Evolutionary conservation across 2,329 filamentous ascomycete genomes (phyloP).

Genomic region (Monilinia laxa): DNA sequence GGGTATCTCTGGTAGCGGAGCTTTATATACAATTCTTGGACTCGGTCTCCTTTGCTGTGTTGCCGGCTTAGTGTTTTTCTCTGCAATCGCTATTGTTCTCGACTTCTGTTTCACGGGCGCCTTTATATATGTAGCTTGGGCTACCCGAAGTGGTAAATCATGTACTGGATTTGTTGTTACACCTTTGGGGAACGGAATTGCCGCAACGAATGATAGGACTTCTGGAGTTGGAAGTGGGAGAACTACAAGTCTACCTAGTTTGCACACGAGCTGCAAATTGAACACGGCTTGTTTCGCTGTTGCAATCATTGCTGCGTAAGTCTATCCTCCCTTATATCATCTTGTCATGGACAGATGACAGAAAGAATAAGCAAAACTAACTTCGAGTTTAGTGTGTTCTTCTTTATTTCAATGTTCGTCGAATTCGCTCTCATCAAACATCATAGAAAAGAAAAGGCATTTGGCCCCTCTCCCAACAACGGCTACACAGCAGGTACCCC

Average conservation of each 20-base stretch:
- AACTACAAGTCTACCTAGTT: conserved; percentile 43
- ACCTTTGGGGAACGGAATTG: conserved; percentile 65
- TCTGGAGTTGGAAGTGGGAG: conserved; percentile 50
- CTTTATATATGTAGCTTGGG: conserved; percentile 78
- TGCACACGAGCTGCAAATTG: conserved; percentile 67
- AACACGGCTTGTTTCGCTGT: conserved; percentile 77
- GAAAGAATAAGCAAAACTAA: conserved; percentile 14
- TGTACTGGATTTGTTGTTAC: conserved; percentile 67
- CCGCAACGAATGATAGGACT: conserved; percentile 47
- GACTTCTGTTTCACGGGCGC: conserved; percentile 73
- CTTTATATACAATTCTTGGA: conserved; percentile 72
- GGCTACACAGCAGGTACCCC: conserved; percentile 64
- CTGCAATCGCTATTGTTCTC: conserved; percentile 69
- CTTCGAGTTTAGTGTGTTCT: conserved; percentile 59
- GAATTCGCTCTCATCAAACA: conserved; percentile 68
- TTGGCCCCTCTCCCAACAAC: conserved; percentile 63
- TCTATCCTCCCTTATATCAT: conserved; percentile 25
- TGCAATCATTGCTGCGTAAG: conserved; percentile 73
- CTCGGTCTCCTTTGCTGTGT: conserved; percentile 75
- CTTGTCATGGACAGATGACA: not conserved
- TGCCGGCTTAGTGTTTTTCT: conserved; percentile 71
- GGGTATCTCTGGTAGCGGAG: conserved; percentile 72
- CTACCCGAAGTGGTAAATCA: conserved; percentile 67
- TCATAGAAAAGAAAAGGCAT: conserved; percentile 73
- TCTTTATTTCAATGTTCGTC: conserved; percentile 68